Percentiles rank a stretch among this genome's conserved stretches.
These are phyloP conservation scores for Lactarius indigo DNA, from an alignment of 768 basidiomycete genomes.

Conservation along the genomic window DNA sequence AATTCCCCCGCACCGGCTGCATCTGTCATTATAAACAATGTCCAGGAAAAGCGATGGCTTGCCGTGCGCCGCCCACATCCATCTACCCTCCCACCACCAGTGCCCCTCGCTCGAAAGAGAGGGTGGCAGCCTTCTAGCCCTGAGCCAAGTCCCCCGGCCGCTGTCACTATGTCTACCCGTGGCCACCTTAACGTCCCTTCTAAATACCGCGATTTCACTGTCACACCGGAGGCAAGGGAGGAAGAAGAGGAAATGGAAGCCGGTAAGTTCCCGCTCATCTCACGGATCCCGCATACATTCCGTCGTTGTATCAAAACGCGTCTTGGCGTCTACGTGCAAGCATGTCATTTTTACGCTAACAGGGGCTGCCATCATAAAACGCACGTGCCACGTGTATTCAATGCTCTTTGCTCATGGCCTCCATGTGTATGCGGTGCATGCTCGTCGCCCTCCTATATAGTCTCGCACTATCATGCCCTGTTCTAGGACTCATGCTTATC, in stretches of 20 bases:
- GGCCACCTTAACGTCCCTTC: conserved; percentile 71
- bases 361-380: not conserved
- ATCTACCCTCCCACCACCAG: conserved; percentile 39
- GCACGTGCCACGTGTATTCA: conserved; percentile 20
- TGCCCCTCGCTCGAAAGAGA: conserved; percentile 53
- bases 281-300: not conserved
- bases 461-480: conserved; percentile 22
- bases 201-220: conserved; percentile 47
- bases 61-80: conserved; percentile 27
- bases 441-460: conserved; percentile 43
- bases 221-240: conserved; percentile 27
- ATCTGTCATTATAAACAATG: conserved; percentile 27
- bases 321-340: not conserved
- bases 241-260: conserved; percentile 42
- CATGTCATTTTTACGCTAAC: not conserved
- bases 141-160: conserved; percentile 50
- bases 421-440: conserved; percentile 31
- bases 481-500: conserved; percentile 28
- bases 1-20: conserved; percentile 16
- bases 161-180: conserved; percentile 49
- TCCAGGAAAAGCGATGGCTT: conserved; percentile 27
- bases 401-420: conserved; percentile 24
- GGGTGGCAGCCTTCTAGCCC: conserved; percentile 68
- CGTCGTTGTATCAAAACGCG: conserved; percentile 12
- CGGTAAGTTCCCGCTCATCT: conserved; percentile 34